Conservation (phyloP, 1,284 basidiomycete species). For the Leucoagaricus sp. region DNA sequence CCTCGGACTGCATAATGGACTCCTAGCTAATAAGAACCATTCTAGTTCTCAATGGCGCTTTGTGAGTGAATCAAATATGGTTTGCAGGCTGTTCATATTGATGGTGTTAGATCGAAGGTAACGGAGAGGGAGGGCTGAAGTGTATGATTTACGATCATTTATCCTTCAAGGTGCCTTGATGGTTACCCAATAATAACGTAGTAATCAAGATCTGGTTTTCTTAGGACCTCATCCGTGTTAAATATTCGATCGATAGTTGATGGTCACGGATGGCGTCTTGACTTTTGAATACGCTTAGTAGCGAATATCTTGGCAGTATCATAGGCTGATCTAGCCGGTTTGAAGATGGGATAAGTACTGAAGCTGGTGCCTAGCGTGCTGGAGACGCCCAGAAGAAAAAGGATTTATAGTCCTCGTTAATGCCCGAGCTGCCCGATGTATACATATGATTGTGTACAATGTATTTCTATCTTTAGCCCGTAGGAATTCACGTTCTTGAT, state of each 20-base stretch:
- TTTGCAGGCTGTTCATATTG: conserved; percentile 6
- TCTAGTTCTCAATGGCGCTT: conserved; percentile 19
- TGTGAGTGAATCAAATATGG: conserved; percentile 18
- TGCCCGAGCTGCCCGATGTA: no score
- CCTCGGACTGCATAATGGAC: background rate
- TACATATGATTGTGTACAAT: no score
- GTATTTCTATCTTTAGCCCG: background rate
- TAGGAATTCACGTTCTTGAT: background rate
- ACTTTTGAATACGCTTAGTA: no score
- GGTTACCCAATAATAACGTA: no score
- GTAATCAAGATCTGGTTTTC: no score
- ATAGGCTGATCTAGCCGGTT: no score
- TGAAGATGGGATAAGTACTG: no score
- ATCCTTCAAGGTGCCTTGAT: background rate
- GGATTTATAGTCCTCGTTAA: no score
- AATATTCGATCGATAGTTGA: background rate
- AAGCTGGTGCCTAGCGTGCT: no score
- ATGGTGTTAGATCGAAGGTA: conserved; percentile 6
- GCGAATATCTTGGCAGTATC: no score
- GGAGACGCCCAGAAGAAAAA: no score
- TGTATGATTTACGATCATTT: background rate
- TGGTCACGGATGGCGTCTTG: background rate
- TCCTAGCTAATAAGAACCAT: background rate
- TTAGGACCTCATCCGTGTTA: background rate
- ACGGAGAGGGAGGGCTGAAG: background rate